Evolutionary conservation across 2,329 filamentous ascomycete genomes (phyloP).

Genomic region (Pyrenophora graminea): DNA sequence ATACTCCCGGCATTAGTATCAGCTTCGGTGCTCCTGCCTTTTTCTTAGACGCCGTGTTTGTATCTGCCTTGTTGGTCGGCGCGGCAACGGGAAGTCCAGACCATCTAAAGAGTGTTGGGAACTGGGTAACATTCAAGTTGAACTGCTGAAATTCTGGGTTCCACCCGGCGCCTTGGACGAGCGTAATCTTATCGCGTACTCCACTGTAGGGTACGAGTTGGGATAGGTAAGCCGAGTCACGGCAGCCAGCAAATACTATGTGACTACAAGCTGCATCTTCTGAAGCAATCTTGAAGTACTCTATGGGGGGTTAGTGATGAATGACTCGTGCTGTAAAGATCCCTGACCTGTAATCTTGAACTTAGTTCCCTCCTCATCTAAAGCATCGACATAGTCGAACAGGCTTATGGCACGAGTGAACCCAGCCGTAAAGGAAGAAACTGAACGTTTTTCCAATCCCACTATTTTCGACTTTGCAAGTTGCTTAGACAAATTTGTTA

Average conservation of each 20-base stretch:
- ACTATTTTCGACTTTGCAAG: conserved; percentile 56
- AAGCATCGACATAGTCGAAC: conserved; percentile 66
- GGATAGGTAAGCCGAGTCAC: conserved; percentile 63
- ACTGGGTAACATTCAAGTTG: conserved; percentile 56
- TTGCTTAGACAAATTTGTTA: conserved; percentile 57
- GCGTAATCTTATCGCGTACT: conserved; percentile 58
- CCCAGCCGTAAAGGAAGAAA: conserved; percentile 60
- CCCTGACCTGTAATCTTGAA: conserved; percentile 61
- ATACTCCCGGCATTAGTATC: background rate
- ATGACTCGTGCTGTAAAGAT: conserved; percentile 5
- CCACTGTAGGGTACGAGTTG: conserved; percentile 59
- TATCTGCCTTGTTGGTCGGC: conserved; percentile 8
- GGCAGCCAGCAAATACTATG: conserved; percentile 67
- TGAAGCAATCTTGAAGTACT: conserved; percentile 56
- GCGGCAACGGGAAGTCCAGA: conserved; percentile 17
- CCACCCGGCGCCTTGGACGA: conserved; percentile 58
- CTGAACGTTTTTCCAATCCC: conserved; percentile 60
- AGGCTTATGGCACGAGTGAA: conserved; percentile 63
- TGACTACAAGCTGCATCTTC: conserved; percentile 66
- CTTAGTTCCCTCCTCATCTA: conserved; percentile 63
- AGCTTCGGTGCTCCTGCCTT: conserved; percentile 8
- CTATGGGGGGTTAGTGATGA: conserved; percentile 1
- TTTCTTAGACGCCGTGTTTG: conserved; percentile 3
- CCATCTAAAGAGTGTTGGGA: conserved; percentile 58
- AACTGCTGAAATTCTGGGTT: conserved; percentile 59